These are phyloP conservation scores for Lycium barbarum DNA, from an alignment of 257 asterid genomes.

Conservation along the genomic window DNA sequence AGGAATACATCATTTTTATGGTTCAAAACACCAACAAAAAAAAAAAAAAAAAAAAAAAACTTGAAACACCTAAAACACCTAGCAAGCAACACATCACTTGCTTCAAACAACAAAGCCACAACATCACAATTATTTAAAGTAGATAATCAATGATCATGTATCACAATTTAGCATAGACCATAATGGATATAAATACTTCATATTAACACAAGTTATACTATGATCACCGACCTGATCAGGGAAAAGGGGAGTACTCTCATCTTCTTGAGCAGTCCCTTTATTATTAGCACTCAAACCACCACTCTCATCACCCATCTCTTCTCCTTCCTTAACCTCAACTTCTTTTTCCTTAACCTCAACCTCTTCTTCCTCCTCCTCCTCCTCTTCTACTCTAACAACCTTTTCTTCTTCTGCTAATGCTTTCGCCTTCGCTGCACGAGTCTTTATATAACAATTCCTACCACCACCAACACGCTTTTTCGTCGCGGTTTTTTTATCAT, in stretches of 20 bases:
- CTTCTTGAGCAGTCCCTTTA: conserved; percentile 46
- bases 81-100: no score
- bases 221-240: conserved; percentile 46
- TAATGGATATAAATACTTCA: neutral
- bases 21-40: neutral
- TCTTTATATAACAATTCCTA: conserved; percentile 32
- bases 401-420: conserved; percentile 32
- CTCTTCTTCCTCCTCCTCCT: conserved; percentile 21
- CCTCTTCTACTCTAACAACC: neutral
- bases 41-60: no score
- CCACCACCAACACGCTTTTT: neutral
- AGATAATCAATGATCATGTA: no score
- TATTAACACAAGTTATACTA: no score
- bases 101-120: neutral
- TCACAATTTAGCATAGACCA: neutral
- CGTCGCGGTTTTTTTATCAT: neutral
- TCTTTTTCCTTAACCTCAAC: conserved; percentile 11
- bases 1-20: neutral
- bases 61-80: neutral
- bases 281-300: conserved; percentile 55
- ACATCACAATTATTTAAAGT: neutral
- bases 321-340: conserved; percentile 20
- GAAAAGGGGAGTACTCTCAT: conserved; percentile 36
- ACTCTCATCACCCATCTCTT: conserved; percentile 51
- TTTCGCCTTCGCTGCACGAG: conserved; percentile 46